Evolutionary conservation across 75 land plant genomes (phyloP).

Genomic region (Cupressus sempervirens): DNA sequence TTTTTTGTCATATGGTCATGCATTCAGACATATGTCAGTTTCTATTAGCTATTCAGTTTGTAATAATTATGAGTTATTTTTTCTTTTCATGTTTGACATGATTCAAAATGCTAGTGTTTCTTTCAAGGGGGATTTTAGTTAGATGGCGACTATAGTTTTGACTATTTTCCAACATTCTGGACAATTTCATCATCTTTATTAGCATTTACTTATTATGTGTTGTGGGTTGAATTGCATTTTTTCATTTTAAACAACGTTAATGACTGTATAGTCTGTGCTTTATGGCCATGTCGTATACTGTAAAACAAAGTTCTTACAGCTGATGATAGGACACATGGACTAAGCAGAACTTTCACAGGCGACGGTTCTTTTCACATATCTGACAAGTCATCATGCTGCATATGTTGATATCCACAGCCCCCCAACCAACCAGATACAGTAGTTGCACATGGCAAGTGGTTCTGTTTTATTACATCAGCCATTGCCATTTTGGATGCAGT

Average conservation of each 20-base stretch:
- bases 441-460: not conserved
- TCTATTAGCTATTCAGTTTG: not conserved
- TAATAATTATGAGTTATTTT: not conserved
- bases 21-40: not conserved
- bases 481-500: not conserved
- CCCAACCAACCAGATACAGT: not conserved
- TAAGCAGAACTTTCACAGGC: too few species aligned
- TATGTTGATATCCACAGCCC: not conserved
- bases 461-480: too few species aligned
- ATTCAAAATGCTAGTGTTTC: not conserved
- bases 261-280: too few species aligned
- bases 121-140: not conserved
- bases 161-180: not conserved
- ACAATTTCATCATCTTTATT: too few species aligned
- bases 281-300: not conserved
- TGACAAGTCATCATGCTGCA: not conserved
- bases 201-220: too few species aligned
- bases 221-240: too few species aligned
- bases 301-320: not conserved
- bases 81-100: not conserved
- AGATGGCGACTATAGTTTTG: not conserved
- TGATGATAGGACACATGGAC: not conserved
- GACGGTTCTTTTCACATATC: too few species aligned
- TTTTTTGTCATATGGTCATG: not conserved
- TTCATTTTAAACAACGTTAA: too few species aligned